Conservation (phyloP, 2,329 filamentous ascomycete genomes). For the Coleophoma cylindrospora region DNA sequence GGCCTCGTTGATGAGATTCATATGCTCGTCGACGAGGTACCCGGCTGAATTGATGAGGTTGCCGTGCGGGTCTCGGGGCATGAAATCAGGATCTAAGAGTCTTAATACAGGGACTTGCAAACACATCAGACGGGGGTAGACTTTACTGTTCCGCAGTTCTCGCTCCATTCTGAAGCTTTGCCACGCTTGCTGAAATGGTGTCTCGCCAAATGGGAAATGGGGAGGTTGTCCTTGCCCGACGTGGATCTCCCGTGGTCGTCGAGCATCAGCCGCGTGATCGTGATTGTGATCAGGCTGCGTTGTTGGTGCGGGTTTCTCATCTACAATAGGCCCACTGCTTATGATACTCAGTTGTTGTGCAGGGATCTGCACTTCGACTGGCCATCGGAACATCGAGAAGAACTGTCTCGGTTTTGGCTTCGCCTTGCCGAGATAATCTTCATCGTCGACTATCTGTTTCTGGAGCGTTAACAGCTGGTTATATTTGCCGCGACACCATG, state of each 20-base stretch:
- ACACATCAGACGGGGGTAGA: not conserved
- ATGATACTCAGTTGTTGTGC: slow-evolving; percentile 9
- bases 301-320: slow-evolving; percentile 2
- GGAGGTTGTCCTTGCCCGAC: slow-evolving; percentile 8
- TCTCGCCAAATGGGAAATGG: slow-evolving; percentile 23
- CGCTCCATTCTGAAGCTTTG: slow-evolving; percentile 16
- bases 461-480: not conserved
- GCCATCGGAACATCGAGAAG: slow-evolving; percentile 18
- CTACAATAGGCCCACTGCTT: slow-evolving; percentile 8
- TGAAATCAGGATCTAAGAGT: not conserved
- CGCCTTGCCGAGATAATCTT: not conserved
- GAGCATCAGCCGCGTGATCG: not conserved
- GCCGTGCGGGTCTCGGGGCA: not conserved
- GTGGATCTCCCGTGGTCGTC: slow-evolving; percentile 3
- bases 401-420: slow-evolving; percentile 7
- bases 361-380: slow-evolving; percentile 12
- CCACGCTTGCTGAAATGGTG: slow-evolving; percentile 18
- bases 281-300: not conserved
- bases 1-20: not conserved
- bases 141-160: slow-evolving; percentile 20
- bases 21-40: not conserved
- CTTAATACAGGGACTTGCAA: too few species aligned
- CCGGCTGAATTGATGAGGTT: not conserved
- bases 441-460: not conserved
- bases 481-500: not conserved